Evolutionary conservation across 1,139 yeast genomes (phyloP), one percentile per base, ranked within the genome.

Genomic region (Geotrichum aggregatum): DNA sequence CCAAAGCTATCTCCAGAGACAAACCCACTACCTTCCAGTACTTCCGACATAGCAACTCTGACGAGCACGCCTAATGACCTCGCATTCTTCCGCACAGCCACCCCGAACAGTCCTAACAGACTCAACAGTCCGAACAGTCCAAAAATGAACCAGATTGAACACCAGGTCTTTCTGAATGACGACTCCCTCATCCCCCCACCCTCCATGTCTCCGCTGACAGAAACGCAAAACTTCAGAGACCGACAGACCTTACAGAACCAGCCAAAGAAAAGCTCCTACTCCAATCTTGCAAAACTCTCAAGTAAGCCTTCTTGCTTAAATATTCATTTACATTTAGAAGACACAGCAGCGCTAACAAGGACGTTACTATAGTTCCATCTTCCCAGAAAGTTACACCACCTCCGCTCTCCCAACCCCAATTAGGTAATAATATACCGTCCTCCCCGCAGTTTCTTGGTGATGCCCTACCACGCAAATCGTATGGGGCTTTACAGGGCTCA

Each of bases 131-230:
- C n/a, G n/a, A 22, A 6, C 34, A 38, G 19, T 22, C 22, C 44
- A 31, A 44, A 33, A 18, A 42, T 34, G 34, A 40, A 47, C 11
- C 34, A 18, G 10, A 48, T 43, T 5, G 53, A 50, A 3, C 40
- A 28, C 16, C 36, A 16, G 2, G 48, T 50, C n/a, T 50, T 43
- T 26, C 24, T 28, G 11, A 44, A 44, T 35, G 53, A 50, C 33
- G 49, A 50, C 42, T 31, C 49, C 13, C 43, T 50, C 30, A 44
- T 45, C 16, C 53, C 53, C 10, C 53, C 53, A n/a, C 31, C 46
- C 14, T 41, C 47, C 21, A 33, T 47, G 41, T 31, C 50, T n/a
- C 46, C 50, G 33, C 47, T 48, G 13, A 28, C 34, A 7, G 44
- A 41, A 19, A 41, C 44, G 13, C 24, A 22, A 16, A 41, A 41